Conservation (phyloP, 805 yeast species). For the Wickerhamomyces sydowiorum region DNA sequence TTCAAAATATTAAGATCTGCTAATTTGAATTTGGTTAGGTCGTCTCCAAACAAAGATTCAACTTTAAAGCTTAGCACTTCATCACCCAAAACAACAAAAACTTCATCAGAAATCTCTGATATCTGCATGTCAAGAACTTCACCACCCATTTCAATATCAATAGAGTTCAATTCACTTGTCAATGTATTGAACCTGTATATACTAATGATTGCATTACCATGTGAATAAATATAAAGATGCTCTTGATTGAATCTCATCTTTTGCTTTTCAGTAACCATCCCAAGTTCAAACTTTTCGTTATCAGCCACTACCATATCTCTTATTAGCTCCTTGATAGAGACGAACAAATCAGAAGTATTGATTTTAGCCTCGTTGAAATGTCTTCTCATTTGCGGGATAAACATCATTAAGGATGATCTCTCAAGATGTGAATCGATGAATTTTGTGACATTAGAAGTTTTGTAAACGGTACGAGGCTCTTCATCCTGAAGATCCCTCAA, state of each 20-base stretch:
- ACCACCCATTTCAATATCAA: constrained; percentile 1
- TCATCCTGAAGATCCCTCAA: constrained; percentile 24
- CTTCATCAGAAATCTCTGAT: constrained; percentile 1
- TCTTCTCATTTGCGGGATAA: constrained; percentile 18
- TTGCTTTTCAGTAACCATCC: constrained; percentile 12
- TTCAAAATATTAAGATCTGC: constrained; percentile 1
- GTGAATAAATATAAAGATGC: constrained; percentile 6
- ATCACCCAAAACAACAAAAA: constrained; percentile 5
- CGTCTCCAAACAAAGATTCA: background rate
- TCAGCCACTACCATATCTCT: constrained; percentile 1
- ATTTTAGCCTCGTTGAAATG: constrained; percentile 18
- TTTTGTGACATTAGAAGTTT: constrained; percentile 21
- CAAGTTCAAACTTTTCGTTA: constrained; percentile 7
- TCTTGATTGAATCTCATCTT: constrained; percentile 7
- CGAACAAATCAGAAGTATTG: constrained; percentile 16
- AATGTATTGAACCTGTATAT: constrained; percentile 9
- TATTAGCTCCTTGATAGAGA: constrained; percentile 9
- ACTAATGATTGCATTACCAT: constrained; percentile 7
- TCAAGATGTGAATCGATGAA: constrained; percentile 21
- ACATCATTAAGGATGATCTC: constrained; percentile 14
- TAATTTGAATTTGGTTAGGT: constrained; percentile 1
- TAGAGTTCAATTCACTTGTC: background rate
- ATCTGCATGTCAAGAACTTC: constrained; percentile 10
- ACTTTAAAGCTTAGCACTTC: background rate
- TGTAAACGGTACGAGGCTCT: constrained; percentile 9